A percentile compares a stretch with the other conserved stretches of the same genome.
Conservation (phyloP, 2,329 filamentous ascomycete species). For the Hymenoscyphus albidus region DNA sequence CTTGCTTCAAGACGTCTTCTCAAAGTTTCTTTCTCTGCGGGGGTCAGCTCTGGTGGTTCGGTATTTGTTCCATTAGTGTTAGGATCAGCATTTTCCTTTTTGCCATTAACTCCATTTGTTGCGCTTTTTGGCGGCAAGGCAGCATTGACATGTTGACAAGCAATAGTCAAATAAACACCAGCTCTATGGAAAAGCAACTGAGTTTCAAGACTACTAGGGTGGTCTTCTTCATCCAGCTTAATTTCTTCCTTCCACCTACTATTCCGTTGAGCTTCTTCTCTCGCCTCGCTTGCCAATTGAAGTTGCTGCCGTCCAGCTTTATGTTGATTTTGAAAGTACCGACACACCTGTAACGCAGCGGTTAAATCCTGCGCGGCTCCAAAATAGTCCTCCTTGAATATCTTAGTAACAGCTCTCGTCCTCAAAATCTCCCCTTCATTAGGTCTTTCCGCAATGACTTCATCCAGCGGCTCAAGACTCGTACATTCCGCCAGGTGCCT, state of each 20-base stretch:
- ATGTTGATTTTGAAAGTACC: constrained; percentile 34
- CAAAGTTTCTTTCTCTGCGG: constrained; percentile 44
- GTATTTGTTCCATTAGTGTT: constrained; percentile 16
- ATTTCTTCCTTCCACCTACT: constrained; percentile 44
- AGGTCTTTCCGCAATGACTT: constrained; percentile 62
- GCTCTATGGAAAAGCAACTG: constrained; percentile 76
- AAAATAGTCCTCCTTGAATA: constrained; percentile 71
- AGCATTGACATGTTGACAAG: constrained; percentile 59
- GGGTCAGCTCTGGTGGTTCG: constrained; percentile 34
- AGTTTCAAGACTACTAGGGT: constrained; percentile 69
- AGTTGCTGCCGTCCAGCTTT: constrained; percentile 41
- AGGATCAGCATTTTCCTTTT: constrained; percentile 24
- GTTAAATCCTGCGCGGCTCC: constrained; percentile 70
- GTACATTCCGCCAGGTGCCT: constrained; percentile 70
- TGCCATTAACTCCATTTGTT: constrained; percentile 25
- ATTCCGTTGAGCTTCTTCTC: constrained; percentile 34
- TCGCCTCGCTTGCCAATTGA: constrained; percentile 44
- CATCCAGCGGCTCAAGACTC: constrained; percentile 60
- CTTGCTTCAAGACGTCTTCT: constrained; percentile 53
- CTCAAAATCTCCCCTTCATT: constrained; percentile 63
- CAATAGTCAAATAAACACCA: constrained; percentile 66
- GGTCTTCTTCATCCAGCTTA: constrained; percentile 57
- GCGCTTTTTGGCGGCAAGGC: constrained; percentile 42
- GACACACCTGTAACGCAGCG: constrained; percentile 52
- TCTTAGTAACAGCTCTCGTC: constrained; percentile 69